Base-by-base conservation (phyloP, 164 flowering plant genomes). In the Umbellularia californica region DNA sequence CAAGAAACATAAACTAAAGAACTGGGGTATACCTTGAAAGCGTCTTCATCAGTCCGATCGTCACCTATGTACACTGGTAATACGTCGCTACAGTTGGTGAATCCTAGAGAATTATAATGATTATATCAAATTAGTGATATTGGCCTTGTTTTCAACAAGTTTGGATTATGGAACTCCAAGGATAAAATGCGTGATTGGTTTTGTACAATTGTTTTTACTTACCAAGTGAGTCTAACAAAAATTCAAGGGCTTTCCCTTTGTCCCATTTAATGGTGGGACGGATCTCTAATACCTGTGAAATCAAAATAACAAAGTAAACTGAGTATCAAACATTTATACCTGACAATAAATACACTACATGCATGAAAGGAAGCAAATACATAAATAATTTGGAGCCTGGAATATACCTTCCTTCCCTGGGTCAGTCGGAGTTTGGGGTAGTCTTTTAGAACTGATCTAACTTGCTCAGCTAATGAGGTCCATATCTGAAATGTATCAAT, bases 211-310 rank as follows among this genome's bases (percentile, higher is more conserved):
- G 10, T 9, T 41, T 9, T 58, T 3, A 52, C 80, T 84, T 69
- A 90, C 97, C 95, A 30, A 92, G 76, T 68, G 98, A 85, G 76
- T 92, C 97, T 64, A 93, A 64, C 84, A 95, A 84, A 77, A 95
- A 95, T 77, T 95, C 96, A 17, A 95, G 87, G 24, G 99, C 99
- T 69, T 90, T 93, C 58, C 99, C 99, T 73, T 95, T 95, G 90
- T 95, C 96, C 99, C 99, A 95, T 78, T 95, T 88, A 74, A 95
- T 92, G 27, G 87, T 87, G 0, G 99, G 99, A 24, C 98, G 90
- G 70, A 95, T 87, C 84, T 95, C 99, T 27, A 95, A 71, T 27
- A 95, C 97, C 97, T 92, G 73, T 47, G 47, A 9, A 41, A 11
- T 60, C 60, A 60, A 41, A 51, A 19, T 25, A 28, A 67, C 69